A percentile compares a stretch with the other conserved stretches of the same genome.
phyloP scores from a whole-genome alignment of 176 grass and related monocot genomes.

The Chloris gayana region DNA sequence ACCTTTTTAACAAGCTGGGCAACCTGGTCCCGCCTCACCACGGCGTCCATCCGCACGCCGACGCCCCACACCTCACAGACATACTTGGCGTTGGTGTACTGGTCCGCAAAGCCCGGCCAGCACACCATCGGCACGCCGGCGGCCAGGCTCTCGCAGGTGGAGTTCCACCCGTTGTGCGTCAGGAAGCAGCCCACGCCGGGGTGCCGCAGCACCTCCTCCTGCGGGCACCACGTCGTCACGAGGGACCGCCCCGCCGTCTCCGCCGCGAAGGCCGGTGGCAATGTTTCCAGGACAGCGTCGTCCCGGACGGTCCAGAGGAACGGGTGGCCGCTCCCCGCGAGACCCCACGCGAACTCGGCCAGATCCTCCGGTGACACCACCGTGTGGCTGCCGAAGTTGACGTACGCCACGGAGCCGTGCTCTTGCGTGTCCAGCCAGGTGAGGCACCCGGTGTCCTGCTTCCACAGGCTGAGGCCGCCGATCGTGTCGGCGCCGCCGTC shows the following conservation, averaged over 20 bases:
- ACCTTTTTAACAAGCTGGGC: not conserved
- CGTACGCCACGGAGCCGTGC: constrained; percentile 47
- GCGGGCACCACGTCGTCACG: not conserved
- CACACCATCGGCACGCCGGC: not conserved
- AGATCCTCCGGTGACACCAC: constrained; percentile 6
- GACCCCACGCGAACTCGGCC: not conserved
- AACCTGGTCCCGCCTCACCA: not conserved
- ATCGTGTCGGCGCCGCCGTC: too few species aligned
- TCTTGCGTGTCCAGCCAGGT: constrained; percentile 42
- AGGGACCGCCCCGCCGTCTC: not conserved
- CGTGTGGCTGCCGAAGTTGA: constrained; percentile 57
- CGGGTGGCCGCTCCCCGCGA: not conserved
- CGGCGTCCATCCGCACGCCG: not conserved
- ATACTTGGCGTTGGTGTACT: constrained; percentile 5
- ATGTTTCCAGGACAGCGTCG: not conserved
- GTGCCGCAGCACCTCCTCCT: not conserved
- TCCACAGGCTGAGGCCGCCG: constrained; percentile 41
- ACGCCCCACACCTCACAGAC: not conserved
- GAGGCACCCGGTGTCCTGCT: constrained; percentile 46
- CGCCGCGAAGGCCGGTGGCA: not conserved
- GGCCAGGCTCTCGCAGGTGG: not conserved
- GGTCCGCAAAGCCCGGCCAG: not conserved
- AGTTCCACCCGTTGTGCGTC: constrained; percentile 15
- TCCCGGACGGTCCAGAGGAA: not conserved
- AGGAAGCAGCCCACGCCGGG: not conserved